A percentile compares a stretch with the other conserved stretches of the same genome.
Conservation (phyloP, 2,329 filamentous ascomycete species). For the Colletotrichum lini region DNA sequence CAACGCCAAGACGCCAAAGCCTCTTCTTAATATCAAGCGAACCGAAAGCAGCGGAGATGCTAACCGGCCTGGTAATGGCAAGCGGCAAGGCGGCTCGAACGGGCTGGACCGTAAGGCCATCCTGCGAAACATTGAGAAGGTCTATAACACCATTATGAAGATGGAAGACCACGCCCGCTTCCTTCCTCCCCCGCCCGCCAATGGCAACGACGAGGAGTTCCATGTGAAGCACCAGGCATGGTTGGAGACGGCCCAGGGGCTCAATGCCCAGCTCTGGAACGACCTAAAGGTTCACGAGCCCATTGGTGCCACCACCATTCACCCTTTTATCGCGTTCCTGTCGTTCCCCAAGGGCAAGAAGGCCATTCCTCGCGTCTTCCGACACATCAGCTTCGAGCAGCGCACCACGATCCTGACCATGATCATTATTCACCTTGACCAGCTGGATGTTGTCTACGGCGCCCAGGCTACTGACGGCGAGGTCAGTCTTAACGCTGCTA, state of each 20-base stretch:
- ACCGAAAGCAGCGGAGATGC: constrained; percentile 76
- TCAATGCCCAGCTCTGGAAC: constrained; percentile 87
- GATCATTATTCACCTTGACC: constrained; percentile 93
- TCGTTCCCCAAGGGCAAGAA: constrained; percentile 98
- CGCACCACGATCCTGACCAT: constrained; percentile 96
- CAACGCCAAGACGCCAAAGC: constrained; percentile 97
- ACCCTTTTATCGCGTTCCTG: constrained; percentile 96
- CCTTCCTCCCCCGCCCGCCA: constrained; percentile 75
- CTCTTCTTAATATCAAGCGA: constrained; percentile 94
- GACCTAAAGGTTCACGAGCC: constrained; percentile 94
- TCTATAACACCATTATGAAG: constrained; percentile 91
- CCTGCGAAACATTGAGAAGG: constrained; percentile 87
- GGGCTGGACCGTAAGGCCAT: constrained; percentile 86
- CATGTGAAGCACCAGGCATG: constrained; percentile 85
- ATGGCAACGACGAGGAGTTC: constrained; percentile 75
- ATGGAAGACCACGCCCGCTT: constrained; percentile 93
- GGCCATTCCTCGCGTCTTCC: constrained; percentile 93
- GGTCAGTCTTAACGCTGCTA: constrained; percentile 77
- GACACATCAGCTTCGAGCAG: constrained; percentile 92
- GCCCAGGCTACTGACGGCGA: constrained; percentile 83
- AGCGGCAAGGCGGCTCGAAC: constrained; percentile 52
- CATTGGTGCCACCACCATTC: constrained; percentile 81
- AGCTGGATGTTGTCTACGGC: constrained; percentile 88
- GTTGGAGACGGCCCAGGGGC: constrained; percentile 77
- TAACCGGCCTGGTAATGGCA: constrained; percentile 66